These are phyloP conservation scores for Pichia sp. DNA, from an alignment of 1,139 yeast species.

Conservation along the genomic window DNA sequence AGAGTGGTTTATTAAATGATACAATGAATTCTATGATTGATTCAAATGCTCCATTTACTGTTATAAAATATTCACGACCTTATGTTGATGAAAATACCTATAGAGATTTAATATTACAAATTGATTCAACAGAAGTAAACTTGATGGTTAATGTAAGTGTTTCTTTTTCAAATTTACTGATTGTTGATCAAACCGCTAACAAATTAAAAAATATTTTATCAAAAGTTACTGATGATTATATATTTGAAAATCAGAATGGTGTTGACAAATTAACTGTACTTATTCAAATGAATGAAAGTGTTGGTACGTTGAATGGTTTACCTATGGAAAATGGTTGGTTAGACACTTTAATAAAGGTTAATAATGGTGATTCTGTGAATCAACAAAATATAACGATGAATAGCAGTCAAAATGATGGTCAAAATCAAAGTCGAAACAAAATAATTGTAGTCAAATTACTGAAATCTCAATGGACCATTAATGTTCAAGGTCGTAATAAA, in stretches of 20 bases:
- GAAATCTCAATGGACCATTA: conserved; percentile 28
- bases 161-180: conserved; percentile 27
- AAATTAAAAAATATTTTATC: conserved; percentile 27
- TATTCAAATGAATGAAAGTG: conserved; percentile 18
- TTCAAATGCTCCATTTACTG: conserved; percentile 2
- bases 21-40: conserved; percentile 9
- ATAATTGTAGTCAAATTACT: conserved; percentile 26
- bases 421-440: conserved; percentile 8
- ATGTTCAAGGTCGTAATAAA: conserved; percentile 17
- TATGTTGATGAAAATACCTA: conserved; percentile 41
- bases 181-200: conserved; percentile 28
- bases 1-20: conserved; percentile 35
- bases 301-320: conserved; percentile 22
- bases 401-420: neutral
- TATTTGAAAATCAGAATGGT: conserved; percentile 19
- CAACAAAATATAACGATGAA: too few species aligned
- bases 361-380: neutral
- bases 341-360: conserved; percentile 13
- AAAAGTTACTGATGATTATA: conserved; percentile 21
- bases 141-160: conserved; percentile 26
- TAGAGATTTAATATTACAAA: conserved; percentile 52
- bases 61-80: conserved; percentile 51
- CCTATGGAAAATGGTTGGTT: conserved; percentile 28
- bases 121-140: conserved; percentile 33
- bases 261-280: conserved; percentile 22